These are phyloP conservation scores for Alectoria sarmentosa DNA, from an alignment of 495 filamentous ascomycete genomes.

Conservation along the genomic window DNA sequence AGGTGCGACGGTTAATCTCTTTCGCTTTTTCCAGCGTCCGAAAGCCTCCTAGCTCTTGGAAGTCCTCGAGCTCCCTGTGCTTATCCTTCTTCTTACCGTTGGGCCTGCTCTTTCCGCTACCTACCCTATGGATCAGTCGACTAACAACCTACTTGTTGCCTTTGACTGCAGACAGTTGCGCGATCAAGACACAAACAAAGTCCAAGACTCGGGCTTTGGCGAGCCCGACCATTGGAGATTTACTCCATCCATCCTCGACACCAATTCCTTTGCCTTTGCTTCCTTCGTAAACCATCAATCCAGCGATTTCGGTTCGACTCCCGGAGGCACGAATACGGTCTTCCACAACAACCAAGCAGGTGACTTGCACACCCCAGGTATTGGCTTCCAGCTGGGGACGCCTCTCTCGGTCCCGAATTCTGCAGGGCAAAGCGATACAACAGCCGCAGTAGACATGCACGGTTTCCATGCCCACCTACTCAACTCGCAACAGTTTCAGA, in stretches of 20 bases:
- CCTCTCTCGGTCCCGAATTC: conserved; percentile 75
- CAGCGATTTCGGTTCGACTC: conserved; percentile 84
- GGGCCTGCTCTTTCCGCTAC: not conserved
- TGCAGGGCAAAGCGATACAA: conserved; percentile 48
- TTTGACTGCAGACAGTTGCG: conserved; percentile 35
- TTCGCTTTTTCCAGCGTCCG: not conserved
- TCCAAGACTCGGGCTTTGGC: conserved; percentile 71
- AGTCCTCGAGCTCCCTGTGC: not conserved
- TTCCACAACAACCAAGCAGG: conserved; percentile 74
- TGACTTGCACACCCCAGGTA: conserved; percentile 81
- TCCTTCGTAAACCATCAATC: conserved; percentile 70
- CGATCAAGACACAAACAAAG: conserved; percentile 55
- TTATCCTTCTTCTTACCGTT: conserved; percentile 2
- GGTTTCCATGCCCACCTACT: conserved; percentile 52
- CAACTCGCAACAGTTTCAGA: conserved; percentile 61
- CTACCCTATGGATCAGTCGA: conserved; percentile 27
- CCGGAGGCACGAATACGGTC: conserved; percentile 67
- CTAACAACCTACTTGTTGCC: conserved; percentile 24
- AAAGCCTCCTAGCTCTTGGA: conserved; percentile 1
- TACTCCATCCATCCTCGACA: conserved; percentile 80
- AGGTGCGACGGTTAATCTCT: conserved; percentile 38
- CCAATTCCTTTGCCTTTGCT: conserved; percentile 72
- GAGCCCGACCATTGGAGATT: conserved; percentile 74
- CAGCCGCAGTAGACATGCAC: conserved; percentile 48
- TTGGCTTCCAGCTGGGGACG: conserved; percentile 70